Evolutionary conservation across 768 basidiomycete genomes (phyloP).

Genomic region (Agrocybe praecox): DNA sequence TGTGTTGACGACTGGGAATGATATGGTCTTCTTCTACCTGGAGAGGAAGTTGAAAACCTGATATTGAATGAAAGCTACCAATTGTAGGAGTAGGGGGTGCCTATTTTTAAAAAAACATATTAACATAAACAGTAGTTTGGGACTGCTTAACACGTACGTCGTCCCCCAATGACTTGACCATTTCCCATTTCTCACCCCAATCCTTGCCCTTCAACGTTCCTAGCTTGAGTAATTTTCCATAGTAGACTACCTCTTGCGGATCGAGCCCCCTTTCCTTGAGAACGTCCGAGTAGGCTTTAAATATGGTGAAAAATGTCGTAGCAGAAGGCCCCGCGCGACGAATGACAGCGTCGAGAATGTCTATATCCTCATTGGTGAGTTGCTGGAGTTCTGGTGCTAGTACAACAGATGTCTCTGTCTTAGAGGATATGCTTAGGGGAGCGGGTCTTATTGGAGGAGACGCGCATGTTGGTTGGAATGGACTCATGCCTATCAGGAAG

Average conservation of each 20-base stretch:
- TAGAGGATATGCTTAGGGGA: conserved; percentile 19
- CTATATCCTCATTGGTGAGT: conserved; percentile 59
- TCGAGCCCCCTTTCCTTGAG: conserved; percentile 76
- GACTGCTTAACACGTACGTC: conserved; percentile 25
- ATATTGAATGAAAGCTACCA: conserved; percentile 14
- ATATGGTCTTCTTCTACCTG: conserved; percentile 2
- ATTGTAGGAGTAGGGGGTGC: conserved; percentile 10
- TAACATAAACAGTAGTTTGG: not conserved
- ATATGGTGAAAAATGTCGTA: conserved; percentile 78
- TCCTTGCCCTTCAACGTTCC: conserved; percentile 78
- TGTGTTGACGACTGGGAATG: not conserved
- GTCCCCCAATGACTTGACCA: conserved; percentile 60
- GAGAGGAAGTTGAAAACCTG: conserved; percentile 3
- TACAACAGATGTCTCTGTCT: conserved; percentile 40
- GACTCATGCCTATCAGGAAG: conserved; percentile 34
- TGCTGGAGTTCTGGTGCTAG: conserved; percentile 53
- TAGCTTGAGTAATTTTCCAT: conserved; percentile 80
- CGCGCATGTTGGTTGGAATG: conserved; percentile 48
- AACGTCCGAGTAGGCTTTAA: conserved; percentile 85
- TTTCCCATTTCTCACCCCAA: conserved; percentile 84
- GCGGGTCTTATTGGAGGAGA: conserved; percentile 46
- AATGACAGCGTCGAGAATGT: conserved; percentile 77
- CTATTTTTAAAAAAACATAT: not conserved
- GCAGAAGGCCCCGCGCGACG: conserved; percentile 65
- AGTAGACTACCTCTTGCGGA: conserved; percentile 78